These are phyloP conservation scores for Pleurotus tuoliensis DNA, from an alignment of 768 basidiomycete species.

Conservation along the genomic window DNA sequence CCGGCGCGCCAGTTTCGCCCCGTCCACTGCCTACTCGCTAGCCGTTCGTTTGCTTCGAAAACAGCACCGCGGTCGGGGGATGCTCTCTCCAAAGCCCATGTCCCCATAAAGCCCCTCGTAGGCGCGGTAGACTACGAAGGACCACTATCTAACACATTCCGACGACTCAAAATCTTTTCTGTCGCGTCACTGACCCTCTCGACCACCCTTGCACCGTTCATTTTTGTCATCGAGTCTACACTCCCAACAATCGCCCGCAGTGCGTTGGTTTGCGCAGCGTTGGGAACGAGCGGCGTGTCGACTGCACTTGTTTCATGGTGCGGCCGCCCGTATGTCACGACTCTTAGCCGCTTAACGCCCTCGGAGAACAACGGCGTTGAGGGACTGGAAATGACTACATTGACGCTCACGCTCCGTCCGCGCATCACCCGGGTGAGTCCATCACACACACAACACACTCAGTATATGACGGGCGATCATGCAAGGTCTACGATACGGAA, in stretches of 20 bases:
- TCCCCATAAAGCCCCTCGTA: neutral
- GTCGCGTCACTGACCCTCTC: constrained; percentile 73
- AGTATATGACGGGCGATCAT: neutral
- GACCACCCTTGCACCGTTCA: constrained; percentile 67
- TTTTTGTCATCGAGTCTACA: constrained; percentile 76
- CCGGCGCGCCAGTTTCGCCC: no score
- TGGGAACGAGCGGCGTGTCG: constrained; percentile 69
- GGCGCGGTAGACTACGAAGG: constrained; percentile 55
- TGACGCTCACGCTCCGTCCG: constrained; percentile 53
- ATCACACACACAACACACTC: neutral
- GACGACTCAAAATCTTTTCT: constrained; percentile 79
- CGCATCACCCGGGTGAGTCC: constrained; percentile 56
- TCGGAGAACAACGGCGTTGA: constrained; percentile 40
- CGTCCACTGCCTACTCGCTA: neutral
- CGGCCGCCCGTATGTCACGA: constrained; percentile 70
- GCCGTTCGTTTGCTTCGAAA: neutral
- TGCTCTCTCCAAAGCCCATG: neutral
- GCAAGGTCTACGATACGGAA: constrained; percentile 63
- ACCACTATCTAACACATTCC: constrained; percentile 69
- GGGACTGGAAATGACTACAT: constrained; percentile 67
- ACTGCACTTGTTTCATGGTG: constrained; percentile 72
- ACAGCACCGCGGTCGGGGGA: neutral
- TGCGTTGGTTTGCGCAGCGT: constrained; percentile 63
- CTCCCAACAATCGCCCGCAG: constrained; percentile 67
- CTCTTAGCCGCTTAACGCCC: constrained; percentile 48